A percentile compares a stretch with the other conserved stretches of the same genome.
phyloP scores from a whole-genome alignment of 768 basidiomycete genomes.

The Symmetrospora coprosmae region DNA sequence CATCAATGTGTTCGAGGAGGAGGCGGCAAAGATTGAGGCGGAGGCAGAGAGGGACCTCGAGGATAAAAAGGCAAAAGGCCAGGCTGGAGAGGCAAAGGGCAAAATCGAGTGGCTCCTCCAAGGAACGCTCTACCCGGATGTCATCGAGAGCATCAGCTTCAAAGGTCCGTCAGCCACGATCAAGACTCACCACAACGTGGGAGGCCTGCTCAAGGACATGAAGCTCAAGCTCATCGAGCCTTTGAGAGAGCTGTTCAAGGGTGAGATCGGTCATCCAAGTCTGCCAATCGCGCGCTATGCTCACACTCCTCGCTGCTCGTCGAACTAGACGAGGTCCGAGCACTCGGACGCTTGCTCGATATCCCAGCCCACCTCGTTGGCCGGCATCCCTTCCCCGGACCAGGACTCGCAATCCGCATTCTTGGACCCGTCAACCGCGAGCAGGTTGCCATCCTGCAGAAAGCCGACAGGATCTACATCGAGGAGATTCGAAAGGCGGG shows the following conservation, averaged over 20 bases:
- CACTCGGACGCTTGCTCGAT: slow-evolving; percentile 70
- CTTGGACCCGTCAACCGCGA: slow-evolving; percentile 85
- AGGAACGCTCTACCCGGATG: slow-evolving; percentile 95
- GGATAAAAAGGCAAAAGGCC: slow-evolving; percentile 33
- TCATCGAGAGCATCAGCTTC: slow-evolving; percentile 98
- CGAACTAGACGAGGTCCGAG: slow-evolving; percentile 98
- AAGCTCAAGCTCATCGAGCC: slow-evolving; percentile 97
- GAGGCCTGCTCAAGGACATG: slow-evolving; percentile 90
- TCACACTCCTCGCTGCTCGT: too few species aligned
- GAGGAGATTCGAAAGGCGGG: slow-evolving; percentile 91
- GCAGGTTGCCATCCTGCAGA: slow-evolving; percentile 79
- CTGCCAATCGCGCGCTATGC: too few species aligned
- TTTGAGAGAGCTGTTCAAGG: slow-evolving; percentile 93
- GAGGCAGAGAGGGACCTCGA: slow-evolving; percentile 60
- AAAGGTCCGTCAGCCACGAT: slow-evolving; percentile 98
- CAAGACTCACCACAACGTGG: slow-evolving; percentile 99
- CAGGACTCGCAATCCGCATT: slow-evolving; percentile 94
- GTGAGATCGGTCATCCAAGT: slow-evolving; percentile 40
- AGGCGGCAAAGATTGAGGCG: slow-evolving; percentile 76
- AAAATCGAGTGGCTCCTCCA: slow-evolving; percentile 93
- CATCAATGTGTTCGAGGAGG: slow-evolving; percentile 91
- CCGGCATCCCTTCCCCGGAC: slow-evolving; percentile 96
- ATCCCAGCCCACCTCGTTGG: slow-evolving; percentile 89
- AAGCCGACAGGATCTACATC: slow-evolving; percentile 89
- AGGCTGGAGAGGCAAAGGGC: slow-evolving; percentile 49